phyloP scores from a whole-genome alignment of 306 rosid genomes.

The Acacia crassicarpa region DNA sequence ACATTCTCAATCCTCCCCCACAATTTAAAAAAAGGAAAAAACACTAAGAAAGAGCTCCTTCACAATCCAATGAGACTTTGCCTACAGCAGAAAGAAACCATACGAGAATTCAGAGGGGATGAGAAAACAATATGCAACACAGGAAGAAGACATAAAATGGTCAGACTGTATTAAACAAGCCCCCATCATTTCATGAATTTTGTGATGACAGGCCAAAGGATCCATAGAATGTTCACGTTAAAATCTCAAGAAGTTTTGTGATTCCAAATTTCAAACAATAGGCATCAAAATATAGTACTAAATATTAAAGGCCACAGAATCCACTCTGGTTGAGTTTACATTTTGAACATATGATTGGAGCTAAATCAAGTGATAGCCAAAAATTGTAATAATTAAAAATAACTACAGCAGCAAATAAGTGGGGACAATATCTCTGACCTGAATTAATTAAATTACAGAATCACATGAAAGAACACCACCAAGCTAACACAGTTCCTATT shows the following conservation, averaged over 20 bases:
- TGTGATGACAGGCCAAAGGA: not conserved
- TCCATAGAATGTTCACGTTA: not conserved
- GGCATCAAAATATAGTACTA: not conserved
- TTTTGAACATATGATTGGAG: not conserved
- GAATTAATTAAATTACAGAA: slow-evolving; percentile 66
- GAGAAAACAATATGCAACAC: not conserved
- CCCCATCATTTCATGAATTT: not conserved
- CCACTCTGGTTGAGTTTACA: slow-evolving; percentile 10
- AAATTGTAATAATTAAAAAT: not conserved
- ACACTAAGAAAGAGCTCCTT: slow-evolving; percentile 30
- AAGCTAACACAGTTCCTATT: slow-evolving; percentile 75
- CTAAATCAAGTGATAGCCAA: not conserved
- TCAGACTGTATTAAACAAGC: not conserved
- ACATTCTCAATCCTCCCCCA: slow-evolving; percentile 71
- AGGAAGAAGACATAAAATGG: not conserved
- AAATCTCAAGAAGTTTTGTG: not conserved
- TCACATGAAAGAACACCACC: slow-evolving; percentile 92
- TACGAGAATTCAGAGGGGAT: slow-evolving; percentile 19
- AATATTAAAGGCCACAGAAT: not conserved
- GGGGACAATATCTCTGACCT: slow-evolving; percentile 50
- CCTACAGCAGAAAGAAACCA: slow-evolving; percentile 43
- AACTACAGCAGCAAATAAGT: not conserved
- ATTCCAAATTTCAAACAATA: slow-evolving; percentile 7
- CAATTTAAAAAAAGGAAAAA: slow-evolving; percentile 36
- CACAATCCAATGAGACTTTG: slow-evolving; percentile 25